Conservation (phyloP, 495 filamentous ascomycete genomes). For the Penicillium antarcticum region DNA sequence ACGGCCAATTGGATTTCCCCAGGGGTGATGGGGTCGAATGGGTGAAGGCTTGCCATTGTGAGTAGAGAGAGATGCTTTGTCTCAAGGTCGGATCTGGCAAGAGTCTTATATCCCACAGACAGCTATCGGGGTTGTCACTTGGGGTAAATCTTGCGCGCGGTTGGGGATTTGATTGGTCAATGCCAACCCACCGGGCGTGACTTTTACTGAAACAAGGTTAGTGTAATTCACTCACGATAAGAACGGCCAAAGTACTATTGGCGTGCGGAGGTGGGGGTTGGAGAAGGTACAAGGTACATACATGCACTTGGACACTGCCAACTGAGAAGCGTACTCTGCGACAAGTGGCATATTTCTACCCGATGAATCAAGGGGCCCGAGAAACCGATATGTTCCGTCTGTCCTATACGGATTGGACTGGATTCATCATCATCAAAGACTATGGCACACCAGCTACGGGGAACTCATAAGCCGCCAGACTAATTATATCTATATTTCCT, state of each 20-base stretch:
- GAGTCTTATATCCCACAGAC: not conserved
- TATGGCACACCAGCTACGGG: too few relatives aligned
- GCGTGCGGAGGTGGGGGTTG: not conserved
- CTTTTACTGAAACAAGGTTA: conserved; percentile 17
- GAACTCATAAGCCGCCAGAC: too few relatives aligned
- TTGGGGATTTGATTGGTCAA: conserved; percentile 10
- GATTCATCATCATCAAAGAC: too few relatives aligned
- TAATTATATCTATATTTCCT: too few relatives aligned
- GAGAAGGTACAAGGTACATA: too few relatives aligned
- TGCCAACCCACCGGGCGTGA: conserved; percentile 12
- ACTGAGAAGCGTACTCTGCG: too few relatives aligned
- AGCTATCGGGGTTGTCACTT: not conserved
- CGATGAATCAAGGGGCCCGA: too few relatives aligned
- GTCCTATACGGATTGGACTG: too few relatives aligned
- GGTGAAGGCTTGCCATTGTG: conserved; percentile 33
- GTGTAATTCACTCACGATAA: conserved; percentile 4
- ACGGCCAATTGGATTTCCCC: conserved; percentile 42
- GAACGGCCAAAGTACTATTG: not conserved
- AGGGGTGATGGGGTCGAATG: conserved; percentile 42
- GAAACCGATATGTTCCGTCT: too few relatives aligned
- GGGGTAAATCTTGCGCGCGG: conserved; percentile 21
- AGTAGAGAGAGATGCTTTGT: not conserved
- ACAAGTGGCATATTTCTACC: too few relatives aligned
- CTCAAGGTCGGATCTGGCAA: not conserved
- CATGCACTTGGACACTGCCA: too few relatives aligned